Conservation (phyloP, 1,284 basidiomycete species). For the Fomitopsis betulina region DNA sequence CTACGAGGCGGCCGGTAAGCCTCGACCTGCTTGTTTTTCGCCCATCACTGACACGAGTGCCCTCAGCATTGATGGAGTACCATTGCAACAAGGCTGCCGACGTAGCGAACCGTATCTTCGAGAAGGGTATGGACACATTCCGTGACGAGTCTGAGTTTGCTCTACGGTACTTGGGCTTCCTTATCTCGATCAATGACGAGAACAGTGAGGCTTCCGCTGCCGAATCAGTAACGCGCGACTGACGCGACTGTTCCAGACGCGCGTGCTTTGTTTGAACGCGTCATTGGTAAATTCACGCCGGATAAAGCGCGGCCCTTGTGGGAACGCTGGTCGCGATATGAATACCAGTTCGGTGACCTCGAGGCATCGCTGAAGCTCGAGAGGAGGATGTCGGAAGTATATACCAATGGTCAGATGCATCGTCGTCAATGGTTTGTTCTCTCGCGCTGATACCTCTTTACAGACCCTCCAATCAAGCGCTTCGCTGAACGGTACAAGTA, state of each 20-base stretch:
- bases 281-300: slow-evolving; percentile 75
- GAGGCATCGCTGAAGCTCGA: slow-evolving; percentile 88
- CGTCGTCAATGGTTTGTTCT: not conserved
- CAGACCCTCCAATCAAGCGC: slow-evolving; percentile 87
- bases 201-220: slow-evolving; percentile 62
- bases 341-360: slow-evolving; percentile 94
- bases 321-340: slow-evolving; percentile 95
- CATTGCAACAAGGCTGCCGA: slow-evolving; percentile 85
- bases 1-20: slow-evolving; percentile 85
- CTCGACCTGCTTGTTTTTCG: not conserved
- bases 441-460: not conserved
- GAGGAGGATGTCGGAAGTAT: slow-evolving; percentile 82
- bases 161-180: slow-evolving; percentile 85
- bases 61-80: slow-evolving; percentile 91
- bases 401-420: slow-evolving; percentile 64
- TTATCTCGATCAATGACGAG: slow-evolving; percentile 94
- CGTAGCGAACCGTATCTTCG: slow-evolving; percentile 91
- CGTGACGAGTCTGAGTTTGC: slow-evolving; percentile 85
- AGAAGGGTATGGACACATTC: slow-evolving; percentile 88
- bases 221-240: not conserved
- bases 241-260: slow-evolving; percentile 59
- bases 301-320: slow-evolving; percentile 84
- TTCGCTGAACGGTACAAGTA: slow-evolving; percentile 92
- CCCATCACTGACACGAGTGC: not conserved
- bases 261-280: slow-evolving; percentile 90